Percentiles rank a stretch among this genome's conserved stretches.
phyloP scores from a whole-genome alignment of 1,139 yeast species.

The Lodderomyces beijingensis region DNA sequence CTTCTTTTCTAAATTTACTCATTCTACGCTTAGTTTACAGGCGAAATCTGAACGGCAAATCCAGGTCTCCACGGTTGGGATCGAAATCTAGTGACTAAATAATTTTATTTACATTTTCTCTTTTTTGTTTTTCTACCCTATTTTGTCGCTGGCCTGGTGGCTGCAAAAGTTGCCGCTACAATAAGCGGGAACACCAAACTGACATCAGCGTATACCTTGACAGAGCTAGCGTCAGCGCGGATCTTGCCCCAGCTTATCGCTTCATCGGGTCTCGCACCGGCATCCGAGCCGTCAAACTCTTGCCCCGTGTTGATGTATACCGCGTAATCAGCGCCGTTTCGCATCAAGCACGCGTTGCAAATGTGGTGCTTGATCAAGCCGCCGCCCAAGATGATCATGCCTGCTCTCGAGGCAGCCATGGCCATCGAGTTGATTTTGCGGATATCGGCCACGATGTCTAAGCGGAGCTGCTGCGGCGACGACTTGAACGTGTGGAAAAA shows the following conservation, averaged over 20 bases:
- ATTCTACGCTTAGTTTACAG: too few species aligned
- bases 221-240: conserved; percentile 86
- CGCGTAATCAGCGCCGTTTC: conserved; percentile 98
- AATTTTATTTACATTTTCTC: too few species aligned
- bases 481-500: conserved; percentile 97
- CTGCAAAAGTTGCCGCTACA: conserved; percentile 98
- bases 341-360: conserved; percentile 96
- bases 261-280: conserved; percentile 99
- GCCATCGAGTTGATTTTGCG: conserved; percentile 87
- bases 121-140: too few species aligned
- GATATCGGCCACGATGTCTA: conserved; percentile 92
- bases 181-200: conserved; percentile 91
- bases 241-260: conserved; percentile 99
- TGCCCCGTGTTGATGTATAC: conserved; percentile 97
- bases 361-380: conserved; percentile 96
- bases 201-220: conserved; percentile 95
- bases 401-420: conserved; percentile 93
- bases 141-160: conserved; percentile 40
- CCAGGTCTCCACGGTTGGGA: too few species aligned
- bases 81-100: too few species aligned
- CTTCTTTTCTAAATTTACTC: too few species aligned
- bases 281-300: conserved; percentile 98
- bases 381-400: conserved; percentile 95
- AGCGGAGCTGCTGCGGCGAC: conserved; percentile 80
- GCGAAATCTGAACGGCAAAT: too few species aligned